Evolutionary conservation across 345 rosid species (phyloP).

Genomic region (Gynandropsis gynandra): DNA sequence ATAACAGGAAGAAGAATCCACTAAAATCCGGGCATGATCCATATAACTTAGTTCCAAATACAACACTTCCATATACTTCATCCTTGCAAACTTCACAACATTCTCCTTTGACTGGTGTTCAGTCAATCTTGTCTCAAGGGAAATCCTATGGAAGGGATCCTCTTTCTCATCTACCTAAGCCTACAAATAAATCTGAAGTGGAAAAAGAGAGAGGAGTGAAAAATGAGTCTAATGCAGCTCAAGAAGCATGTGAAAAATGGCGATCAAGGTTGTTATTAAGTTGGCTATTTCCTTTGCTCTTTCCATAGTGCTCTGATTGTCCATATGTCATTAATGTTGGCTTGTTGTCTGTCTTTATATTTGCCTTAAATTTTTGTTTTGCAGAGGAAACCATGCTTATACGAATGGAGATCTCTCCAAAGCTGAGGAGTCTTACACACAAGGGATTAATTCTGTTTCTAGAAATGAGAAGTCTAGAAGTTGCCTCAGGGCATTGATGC

Average conservation of each 20-base stretch:
- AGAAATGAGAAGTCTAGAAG: slow-evolving; percentile 60
- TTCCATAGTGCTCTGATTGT: slow-evolving; percentile 10
- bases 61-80: slow-evolving; percentile 35
- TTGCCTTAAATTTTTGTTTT: slow-evolving; percentile 38
- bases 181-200: slow-evolving; percentile 29
- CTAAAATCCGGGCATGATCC: slow-evolving; percentile 36
- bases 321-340: slow-evolving; percentile 8
- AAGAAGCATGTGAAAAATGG: slow-evolving; percentile 97
- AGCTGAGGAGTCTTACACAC: slow-evolving; percentile 85
- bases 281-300: slow-evolving; percentile 9
- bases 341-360: slow-evolving; percentile 12
- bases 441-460: slow-evolving; percentile 66
- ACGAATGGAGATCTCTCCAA: slow-evolving; percentile 53
- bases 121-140: slow-evolving; percentile 33
- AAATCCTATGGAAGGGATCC: slow-evolving; percentile 34
- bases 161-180: slow-evolving; percentile 30
- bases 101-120: slow-evolving; percentile 36
- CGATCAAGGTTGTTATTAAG: slow-evolving; percentile 60
- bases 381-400: slow-evolving; percentile 95
- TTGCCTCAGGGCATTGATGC: slow-evolving; percentile 79
- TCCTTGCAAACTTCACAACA: slow-evolving; percentile 35
- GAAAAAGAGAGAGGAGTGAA: slow-evolving; percentile 36
- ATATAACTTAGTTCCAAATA: slow-evolving; percentile 27
- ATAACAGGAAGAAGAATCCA: slow-evolving; percentile 42
- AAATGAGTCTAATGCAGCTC: slow-evolving; percentile 46